Conservation (phyloP, 495 filamentous ascomycete genomes). For the Penicillium coprophilum region DNA sequence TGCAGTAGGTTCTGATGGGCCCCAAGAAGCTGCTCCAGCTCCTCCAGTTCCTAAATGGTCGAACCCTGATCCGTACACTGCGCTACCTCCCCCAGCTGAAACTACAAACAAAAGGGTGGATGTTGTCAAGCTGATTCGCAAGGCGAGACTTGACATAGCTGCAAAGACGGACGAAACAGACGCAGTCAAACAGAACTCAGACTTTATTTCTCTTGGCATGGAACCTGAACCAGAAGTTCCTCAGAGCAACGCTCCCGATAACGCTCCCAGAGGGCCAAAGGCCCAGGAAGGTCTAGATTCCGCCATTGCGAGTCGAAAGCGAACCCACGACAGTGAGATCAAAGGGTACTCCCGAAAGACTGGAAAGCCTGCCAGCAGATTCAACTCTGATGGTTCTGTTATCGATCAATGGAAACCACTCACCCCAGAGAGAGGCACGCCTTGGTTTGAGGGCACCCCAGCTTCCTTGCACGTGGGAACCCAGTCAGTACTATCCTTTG, state of each 20-base stretch:
- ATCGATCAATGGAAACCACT: constrained; percentile 56
- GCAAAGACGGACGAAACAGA: constrained; percentile 46
- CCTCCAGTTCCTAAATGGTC: constrained; percentile 72
- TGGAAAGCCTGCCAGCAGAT: constrained; percentile 46
- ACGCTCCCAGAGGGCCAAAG: constrained; percentile 36
- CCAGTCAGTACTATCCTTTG: constrained; percentile 26
- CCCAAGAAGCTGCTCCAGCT: constrained; percentile 20
- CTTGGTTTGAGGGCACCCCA: constrained; percentile 54
- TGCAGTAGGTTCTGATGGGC: constrained; percentile 47
- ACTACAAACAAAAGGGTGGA: constrained; percentile 67
- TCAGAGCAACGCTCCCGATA: constrained; percentile 30
- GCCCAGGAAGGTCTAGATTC: constrained; percentile 26
- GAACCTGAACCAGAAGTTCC: constrained; percentile 47
- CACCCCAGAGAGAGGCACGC: constrained; percentile 48
- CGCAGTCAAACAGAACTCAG: constrained; percentile 61
- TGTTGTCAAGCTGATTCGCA: constrained; percentile 83
- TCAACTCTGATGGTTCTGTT: constrained; percentile 47
- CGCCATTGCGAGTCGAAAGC: constrained; percentile 58
- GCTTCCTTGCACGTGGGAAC: constrained; percentile 31
- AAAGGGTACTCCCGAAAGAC: constrained; percentile 47
- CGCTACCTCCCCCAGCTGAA: constrained; percentile 69
- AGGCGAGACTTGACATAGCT: constrained; percentile 60
- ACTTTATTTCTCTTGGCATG: constrained; percentile 81
- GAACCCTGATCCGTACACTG: constrained; percentile 90
- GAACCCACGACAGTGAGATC: constrained; percentile 68